Base-by-base conservation (phyloP, 2,329 filamentous ascomycete species). In the Fonsecaea monophora region DNA sequence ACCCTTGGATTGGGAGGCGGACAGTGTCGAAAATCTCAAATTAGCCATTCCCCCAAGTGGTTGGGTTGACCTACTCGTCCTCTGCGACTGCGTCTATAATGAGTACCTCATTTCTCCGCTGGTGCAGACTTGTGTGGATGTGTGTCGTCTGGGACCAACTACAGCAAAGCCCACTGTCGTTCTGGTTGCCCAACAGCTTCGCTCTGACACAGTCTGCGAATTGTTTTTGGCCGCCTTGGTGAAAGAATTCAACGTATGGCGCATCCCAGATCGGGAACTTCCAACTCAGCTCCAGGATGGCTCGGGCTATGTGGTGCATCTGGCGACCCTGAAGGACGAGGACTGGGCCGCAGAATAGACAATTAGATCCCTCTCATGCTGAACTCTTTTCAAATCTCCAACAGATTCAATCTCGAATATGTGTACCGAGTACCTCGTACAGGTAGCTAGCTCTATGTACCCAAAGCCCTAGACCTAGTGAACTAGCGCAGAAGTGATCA, bases 21-120 rank as follows among this genome's bases (percentile, higher is more conserved):
- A 86, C 71, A 78, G 74, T 2, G 77, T 78, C 0, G 71, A 65
- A 0, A 73, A 72, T 8, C 65, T 82, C 13, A 77, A 75, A n/a
- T 64, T 71, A 6, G 74, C 81, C 55, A 76, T 85, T 1, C 71
- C 74, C 0, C 74, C 75, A 15, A 62, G 75, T 48, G 65, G 74
- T 69, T 53, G 75, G 72, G 74, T 95, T 71, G 90, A 96, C 74
- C 79, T 88, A 13, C 82, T 98, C 10, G 77, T 98, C 40, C 92
- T 93, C 3, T 96, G 92, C 75, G 95, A 99, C 78, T 97, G 94
- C 78, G 90, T 99, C 72, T 99, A 96, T 82, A 99, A 98, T 78
- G 92, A 97, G 71, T 87, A 90, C 2, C 85, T 98, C 2, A 87
- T 98, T 30, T 82, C 86, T 53, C 92, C 94, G 0, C 86, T 98